Conservation (phyloP, 768 basidiomycete genomes). For the Leccinum longicurvipes region DNA sequence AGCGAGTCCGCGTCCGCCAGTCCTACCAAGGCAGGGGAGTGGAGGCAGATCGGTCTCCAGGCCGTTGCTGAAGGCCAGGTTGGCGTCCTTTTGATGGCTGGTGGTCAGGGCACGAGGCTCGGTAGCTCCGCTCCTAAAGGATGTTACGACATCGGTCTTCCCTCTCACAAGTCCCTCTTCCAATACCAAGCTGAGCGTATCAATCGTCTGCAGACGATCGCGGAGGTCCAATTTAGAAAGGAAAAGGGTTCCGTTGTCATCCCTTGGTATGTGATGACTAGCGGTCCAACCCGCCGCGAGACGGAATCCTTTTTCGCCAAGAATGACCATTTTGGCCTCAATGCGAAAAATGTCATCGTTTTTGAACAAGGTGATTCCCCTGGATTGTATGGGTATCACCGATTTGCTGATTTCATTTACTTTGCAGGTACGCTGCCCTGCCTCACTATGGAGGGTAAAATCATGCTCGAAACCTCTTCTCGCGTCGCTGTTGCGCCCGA, state of each 20-base stretch:
- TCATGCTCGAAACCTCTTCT: constrained; percentile 76
- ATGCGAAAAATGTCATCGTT: constrained; percentile 76
- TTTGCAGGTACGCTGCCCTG: constrained; percentile 88
- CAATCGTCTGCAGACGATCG: constrained; percentile 73
- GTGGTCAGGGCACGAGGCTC: constrained; percentile 93
- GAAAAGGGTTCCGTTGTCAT: constrained; percentile 63
- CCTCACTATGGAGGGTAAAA: constrained; percentile 89
- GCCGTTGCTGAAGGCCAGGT: constrained; percentile 83
- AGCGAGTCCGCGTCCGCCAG: constrained; percentile 59
- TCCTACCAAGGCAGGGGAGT: constrained; percentile 58
- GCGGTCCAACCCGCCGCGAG: constrained; percentile 85
- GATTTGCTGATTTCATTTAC: background rate
- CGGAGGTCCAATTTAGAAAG: constrained; percentile 53
- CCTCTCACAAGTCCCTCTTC: constrained; percentile 91
- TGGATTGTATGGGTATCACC: background rate
- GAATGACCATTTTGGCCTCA: constrained; percentile 79
- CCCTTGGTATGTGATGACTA: constrained; percentile 99
- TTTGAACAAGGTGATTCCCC: constrained; percentile 86
- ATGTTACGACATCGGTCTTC: constrained; percentile 95
- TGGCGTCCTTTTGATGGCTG: constrained; percentile 96
- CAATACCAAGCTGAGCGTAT: constrained; percentile 98
- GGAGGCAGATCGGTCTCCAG: constrained; percentile 74
- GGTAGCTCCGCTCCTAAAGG: constrained; percentile 94
- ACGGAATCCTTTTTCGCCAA: constrained; percentile 83
- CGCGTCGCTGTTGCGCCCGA: constrained; percentile 94